phyloP scores from a whole-genome alignment of 345 rosid species.

The Gossypium anomalum region DNA sequence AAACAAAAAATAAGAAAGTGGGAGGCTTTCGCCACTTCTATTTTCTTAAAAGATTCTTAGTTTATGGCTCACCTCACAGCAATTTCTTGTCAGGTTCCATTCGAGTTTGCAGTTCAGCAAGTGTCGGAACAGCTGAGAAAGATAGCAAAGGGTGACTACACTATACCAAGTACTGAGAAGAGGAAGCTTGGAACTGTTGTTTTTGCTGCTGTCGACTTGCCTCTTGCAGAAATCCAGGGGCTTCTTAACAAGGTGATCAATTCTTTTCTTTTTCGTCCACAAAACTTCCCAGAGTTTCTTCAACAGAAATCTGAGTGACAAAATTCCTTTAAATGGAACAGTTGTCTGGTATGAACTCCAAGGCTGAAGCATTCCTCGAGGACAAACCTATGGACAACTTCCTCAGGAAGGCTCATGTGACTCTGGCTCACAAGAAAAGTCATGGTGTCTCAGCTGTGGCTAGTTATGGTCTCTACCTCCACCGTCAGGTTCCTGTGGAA shows the following conservation, averaged over 20 bases:
- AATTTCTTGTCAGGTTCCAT: constrained; percentile 54
- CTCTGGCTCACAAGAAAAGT: constrained; percentile 92
- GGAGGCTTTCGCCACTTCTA: background rate
- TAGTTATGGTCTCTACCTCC: constrained; percentile 44
- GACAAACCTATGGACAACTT: constrained; percentile 43
- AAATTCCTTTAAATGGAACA: constrained; percentile 19
- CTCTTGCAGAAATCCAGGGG: constrained; percentile 41
- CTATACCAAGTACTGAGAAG: constrained; percentile 54
- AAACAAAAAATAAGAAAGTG: background rate
- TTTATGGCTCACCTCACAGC: background rate
- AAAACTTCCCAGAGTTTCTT: background rate
- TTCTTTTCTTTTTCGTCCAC: background rate
- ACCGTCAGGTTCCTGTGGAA: constrained; percentile 59
- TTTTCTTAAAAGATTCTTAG: background rate
- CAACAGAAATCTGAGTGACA: background rate
- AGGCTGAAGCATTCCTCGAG: constrained; percentile 46
- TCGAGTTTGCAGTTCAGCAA: constrained; percentile 64
- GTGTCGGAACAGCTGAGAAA: constrained; percentile 66
- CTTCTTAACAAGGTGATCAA: constrained; percentile 58
- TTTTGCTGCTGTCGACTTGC: constrained; percentile 78
- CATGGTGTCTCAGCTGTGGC: constrained; percentile 87
- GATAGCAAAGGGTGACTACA: constrained; percentile 66
- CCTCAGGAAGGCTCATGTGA: constrained; percentile 62
- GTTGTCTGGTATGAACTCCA: constrained; percentile 48
- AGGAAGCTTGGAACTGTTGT: constrained; percentile 61